Evolutionary conservation across 805 yeast genomes (phyloP), one percentile per base, ranked within the genome.

Genomic region (Candida easanensis): DNA sequence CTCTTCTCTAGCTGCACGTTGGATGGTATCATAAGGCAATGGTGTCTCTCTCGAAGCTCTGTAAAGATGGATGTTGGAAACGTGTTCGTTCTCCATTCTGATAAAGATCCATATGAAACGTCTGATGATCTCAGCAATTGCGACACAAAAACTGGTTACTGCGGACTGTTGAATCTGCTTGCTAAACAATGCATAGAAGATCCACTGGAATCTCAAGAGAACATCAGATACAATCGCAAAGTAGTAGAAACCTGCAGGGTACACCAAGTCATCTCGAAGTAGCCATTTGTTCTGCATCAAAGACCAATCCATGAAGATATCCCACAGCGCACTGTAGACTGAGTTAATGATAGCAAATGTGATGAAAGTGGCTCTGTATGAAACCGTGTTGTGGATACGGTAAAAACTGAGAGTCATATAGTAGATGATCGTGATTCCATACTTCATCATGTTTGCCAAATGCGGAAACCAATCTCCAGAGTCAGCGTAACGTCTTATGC

Each of bases 401-500:
- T 88, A 90, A 17, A 84, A 65, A 65, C 96, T 85, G 54, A 93
- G 70, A 7, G 82, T 68, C 55, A 80, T 77, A 62, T 86, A 82
- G 62, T 87, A 88, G 18, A 77, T 54, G 3, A 85, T 74, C 2
- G 90, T 76, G 28, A 83, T 65, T 1, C 75, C 56, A 60, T 91
- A 93, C 63, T 93, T 93, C 26, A 71, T 56, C 72, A 88, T 88
- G 56, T 93, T 93, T 5, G 96, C 91, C 45, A 91, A 65, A 71
- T 93, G 99, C 0, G 99, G 99, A 60, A 93, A 93, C 86, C 90
- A 84, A 57, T 90, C 97, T 2, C 95, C 91, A 0, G 97, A 84
- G 60, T 93, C 99, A 21, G 82, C 79, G 61, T 75, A 93, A 74
- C 99, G 95, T 54, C 99, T 71, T 26, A 84, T 61, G 65, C 99